Base-by-base conservation (phyloP, 768 basidiomycete species). In the Xerocomellus intermedius region DNA sequence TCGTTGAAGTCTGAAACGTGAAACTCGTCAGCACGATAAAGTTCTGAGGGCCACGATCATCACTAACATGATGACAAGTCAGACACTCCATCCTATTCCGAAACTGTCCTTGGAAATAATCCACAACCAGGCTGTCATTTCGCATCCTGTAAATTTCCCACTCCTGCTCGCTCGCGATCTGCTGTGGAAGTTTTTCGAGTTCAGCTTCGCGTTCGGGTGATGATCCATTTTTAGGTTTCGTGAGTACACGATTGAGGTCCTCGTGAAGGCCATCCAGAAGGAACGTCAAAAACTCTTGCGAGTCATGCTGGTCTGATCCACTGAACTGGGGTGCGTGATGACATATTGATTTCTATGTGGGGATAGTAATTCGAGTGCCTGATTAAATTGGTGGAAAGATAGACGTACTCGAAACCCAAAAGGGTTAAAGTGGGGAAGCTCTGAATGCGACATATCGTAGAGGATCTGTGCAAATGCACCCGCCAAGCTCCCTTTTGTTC, bases 21-120 rank as follows among this genome's bases (percentile, higher is more conserved):
- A 38, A 33, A 14, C 33, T 28, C 51, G 28, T 68, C 38, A 67
- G 55, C 22, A 49, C n/a, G 16, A 42, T 28, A 48, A 54, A 44
- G 47, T 43, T 51, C 41, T 49, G 41, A 48, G 35, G 28, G 10
- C 13, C 16, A 48, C 14, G 10, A 41, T n/a, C 19, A 52, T 42
- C 19, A 71, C 74, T 56, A 57, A 94, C 95, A 72, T 91, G 91
- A 58, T 85, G 79, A 68, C 96, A 99, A 5, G 89, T 96, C 67
- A 94, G 67, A 70, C 96, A 99, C 64, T 91, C 82, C 73, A 99
- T 71, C 50, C 86, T 80, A 73, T 89, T 98, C 59, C 92, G 79
- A 71, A 97, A 98, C 71, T 98, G 97, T 12, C 96, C 96, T 73
- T 98, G 96, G 77, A 99, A 98, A 67, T 88, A 91, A 72, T 98